Evolutionary conservation across 768 basidiomycete genomes (phyloP).

Genomic region (Lactarius sp.): DNA sequence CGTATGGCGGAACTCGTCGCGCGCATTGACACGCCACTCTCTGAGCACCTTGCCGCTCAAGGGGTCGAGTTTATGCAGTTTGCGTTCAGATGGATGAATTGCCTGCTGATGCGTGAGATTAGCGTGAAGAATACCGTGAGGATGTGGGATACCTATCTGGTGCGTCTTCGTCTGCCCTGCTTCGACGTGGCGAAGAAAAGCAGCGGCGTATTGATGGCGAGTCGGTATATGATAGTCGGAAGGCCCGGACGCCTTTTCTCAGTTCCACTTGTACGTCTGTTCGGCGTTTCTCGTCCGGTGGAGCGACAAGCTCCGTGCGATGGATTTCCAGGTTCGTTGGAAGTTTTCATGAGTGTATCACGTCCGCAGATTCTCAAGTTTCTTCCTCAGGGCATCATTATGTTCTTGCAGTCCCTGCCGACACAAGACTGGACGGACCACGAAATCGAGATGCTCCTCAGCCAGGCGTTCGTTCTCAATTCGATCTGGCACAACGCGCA

Average conservation of each 20-base stretch:
- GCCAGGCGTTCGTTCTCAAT: constrained; percentile 91
- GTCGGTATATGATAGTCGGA: constrained; percentile 60
- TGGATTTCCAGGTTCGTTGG: constrained; percentile 91
- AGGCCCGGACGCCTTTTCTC: constrained; percentile 95
- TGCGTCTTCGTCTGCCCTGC: constrained; percentile 37
- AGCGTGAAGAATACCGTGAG: constrained; percentile 94
- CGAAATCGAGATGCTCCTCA: constrained; percentile 91
- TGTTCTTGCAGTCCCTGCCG: constrained; percentile 92
- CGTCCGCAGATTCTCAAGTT: background rate
- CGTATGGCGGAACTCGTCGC: constrained; percentile 92
- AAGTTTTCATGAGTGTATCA: background rate
- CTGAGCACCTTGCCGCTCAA: constrained; percentile 79
- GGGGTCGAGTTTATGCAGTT: constrained; percentile 99
- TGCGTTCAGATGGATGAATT: constrained; percentile 99
- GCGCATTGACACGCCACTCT: constrained; percentile 86
- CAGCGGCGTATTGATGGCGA: background rate
- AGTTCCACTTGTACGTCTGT: constrained; percentile 98
- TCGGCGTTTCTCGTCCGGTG: constrained; percentile 95
- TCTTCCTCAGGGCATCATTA: constrained; percentile 81
- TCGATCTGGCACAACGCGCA: constrained; percentile 93
- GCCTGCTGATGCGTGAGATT: constrained; percentile 95
- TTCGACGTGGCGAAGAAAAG: background rate
- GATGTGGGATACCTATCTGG: constrained; percentile 99
- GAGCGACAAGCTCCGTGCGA: constrained; percentile 88
- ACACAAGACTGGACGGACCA: constrained; percentile 95